Conservation (phyloP, 2,329 filamentous ascomycete genomes). For the Blastomyces percursus region DNA sequence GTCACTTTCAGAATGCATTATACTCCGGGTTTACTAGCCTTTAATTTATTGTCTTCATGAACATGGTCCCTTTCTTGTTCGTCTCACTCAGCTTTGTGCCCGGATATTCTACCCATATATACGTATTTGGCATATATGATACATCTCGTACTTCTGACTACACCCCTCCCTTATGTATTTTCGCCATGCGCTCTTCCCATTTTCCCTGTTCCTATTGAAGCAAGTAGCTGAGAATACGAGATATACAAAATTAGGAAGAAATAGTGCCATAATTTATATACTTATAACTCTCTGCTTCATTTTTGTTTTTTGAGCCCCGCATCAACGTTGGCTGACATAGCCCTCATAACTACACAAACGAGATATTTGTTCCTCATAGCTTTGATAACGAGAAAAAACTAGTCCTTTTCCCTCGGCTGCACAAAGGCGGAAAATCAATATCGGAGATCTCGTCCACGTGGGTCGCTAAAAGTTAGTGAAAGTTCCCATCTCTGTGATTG, state of each 20-base stretch:
- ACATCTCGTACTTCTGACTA: not conserved
- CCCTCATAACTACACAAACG: too few relatives aligned
- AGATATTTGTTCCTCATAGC: too few relatives aligned
- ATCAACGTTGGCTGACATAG: not conserved
- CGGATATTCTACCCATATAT: too few relatives aligned
- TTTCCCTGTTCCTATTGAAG: not conserved
- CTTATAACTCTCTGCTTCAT: not conserved
- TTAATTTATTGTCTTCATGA: not conserved
- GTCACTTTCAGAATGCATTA: not conserved
- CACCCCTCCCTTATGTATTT: not conserved
- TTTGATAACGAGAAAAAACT: too few relatives aligned
- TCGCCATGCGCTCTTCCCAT: not conserved
- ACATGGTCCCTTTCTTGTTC: not conserved
- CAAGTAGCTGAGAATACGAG: not conserved
- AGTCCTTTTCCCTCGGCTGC: too few relatives aligned
- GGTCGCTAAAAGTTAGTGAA: not conserved
- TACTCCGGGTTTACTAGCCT: not conserved
- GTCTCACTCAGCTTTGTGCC: too few relatives aligned
- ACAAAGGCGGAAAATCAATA: too few relatives aligned
- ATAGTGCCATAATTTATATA: not conserved
- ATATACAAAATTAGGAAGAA: not conserved
- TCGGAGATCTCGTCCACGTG: not conserved
- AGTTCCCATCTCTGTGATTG: not conserved
- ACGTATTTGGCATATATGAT: too few relatives aligned
- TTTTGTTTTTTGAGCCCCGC: not conserved